Evolutionary conservation across 306 rosid species (phyloP).

Genomic region (Pyrus bretschneideri): DNA sequence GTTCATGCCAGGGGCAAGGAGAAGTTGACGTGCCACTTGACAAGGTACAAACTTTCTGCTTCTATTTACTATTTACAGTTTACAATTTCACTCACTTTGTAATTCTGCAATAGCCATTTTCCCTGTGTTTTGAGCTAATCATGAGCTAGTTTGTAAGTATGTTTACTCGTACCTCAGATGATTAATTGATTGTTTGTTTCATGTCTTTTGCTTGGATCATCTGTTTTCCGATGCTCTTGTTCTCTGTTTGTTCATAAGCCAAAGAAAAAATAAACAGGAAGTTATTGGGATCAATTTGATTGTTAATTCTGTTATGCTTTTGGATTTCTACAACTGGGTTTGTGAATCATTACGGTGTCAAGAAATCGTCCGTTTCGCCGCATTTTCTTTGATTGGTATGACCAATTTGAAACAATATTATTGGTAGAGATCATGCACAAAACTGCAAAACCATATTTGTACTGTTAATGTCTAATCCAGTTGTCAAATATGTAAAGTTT

Average conservation of each 20-base stretch:
- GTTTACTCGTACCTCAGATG: not conserved
- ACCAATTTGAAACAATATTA: not conserved
- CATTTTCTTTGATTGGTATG: not conserved
- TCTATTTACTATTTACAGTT: not conserved
- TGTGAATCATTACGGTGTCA: not conserved
- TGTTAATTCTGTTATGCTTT: not conserved
- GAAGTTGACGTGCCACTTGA: constrained; percentile 34
- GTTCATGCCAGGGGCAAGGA: constrained; percentile 34
- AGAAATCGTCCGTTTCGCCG: not conserved
- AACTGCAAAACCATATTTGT: not conserved
- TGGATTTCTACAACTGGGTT: not conserved
- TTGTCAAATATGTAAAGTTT: not conserved
- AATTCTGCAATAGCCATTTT: not conserved
- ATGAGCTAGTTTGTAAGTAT: not conserved
- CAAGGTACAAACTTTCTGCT: constrained; percentile 34
- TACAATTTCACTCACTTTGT: not conserved
- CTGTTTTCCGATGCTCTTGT: not conserved
- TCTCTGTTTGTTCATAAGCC: not conserved
- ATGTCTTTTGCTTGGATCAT: not conserved
- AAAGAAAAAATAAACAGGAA: not conserved
- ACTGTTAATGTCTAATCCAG: not conserved
- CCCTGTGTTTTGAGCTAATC: not conserved
- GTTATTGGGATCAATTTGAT: not conserved
- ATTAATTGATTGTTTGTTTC: not conserved
- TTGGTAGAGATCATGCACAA: not conserved